Base-by-base conservation (phyloP, 148 eudicot species). In the Cornus suecica region DNA sequence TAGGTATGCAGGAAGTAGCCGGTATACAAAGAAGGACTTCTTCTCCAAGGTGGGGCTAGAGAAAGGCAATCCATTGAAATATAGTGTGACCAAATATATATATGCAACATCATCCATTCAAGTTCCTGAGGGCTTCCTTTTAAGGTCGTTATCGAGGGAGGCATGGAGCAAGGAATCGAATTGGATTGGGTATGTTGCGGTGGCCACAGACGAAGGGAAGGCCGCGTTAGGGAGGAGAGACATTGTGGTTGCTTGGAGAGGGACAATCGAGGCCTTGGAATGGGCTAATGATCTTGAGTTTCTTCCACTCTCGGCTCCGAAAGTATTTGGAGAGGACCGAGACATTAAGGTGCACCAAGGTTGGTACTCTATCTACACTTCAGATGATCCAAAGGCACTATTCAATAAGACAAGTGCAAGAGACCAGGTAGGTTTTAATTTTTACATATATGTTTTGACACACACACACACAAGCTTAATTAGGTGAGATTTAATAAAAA, bases 141-240 rank as follows among this genome's bases (percentile, higher is more conserved):
- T 81, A 8, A 90, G 81, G 87, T 85, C 94, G 18, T 25, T 83
- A 69, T 91, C 98, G 4, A 80, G 96, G 62, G 96, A 91, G 78
- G 91, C 91, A 4, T 89, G 94, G 98, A 84, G 88, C 48, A 93
- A 80, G 81, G 96, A 91, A 80, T 91, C 94, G 0, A 93, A 93
- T 41, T 93, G 85, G 80, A 89, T 91, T 28, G 98, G 98, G 32
- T 93, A 74, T 28, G 90, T 91, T 0, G 98, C 97, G 26, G 97
- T 88, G 76, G 91, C 91, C 0, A 87, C 89, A 16, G 91, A 91
- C 30, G 90, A 84, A 51, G 83, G 92, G 34, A 85, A 87, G 70
- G 70, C 3, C 4, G 52, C 77, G 13, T 48, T 91, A 23, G 98
- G 97, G 42, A 82, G 98, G 45, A 87, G 97, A 76, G 98, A 93